Evolutionary conservation across 306 rosid genomes (phyloP), one percentile per base, ranked within the genome.

Genomic region (Medicago lupulina): DNA sequence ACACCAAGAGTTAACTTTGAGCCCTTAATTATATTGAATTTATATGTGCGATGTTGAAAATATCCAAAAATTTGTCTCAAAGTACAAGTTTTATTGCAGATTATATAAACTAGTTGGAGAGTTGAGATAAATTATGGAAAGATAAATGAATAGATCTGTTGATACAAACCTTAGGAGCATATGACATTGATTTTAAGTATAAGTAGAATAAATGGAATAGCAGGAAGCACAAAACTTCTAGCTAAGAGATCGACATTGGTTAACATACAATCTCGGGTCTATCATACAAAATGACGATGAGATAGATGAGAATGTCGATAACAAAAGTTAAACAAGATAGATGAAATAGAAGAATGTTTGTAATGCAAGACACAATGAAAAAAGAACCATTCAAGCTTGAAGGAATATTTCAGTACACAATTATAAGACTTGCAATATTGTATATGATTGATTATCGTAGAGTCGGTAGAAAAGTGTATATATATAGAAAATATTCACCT

Each of bases 401-500:
- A 18, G 28, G 21, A 18, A 54, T 17, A 17, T 38, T 16, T 64
- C n/a, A 38, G 28, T 63, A 4, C 23, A 16, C n/a, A 38, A 16
- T 63, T 38, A 36, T 38, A 63, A 9, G 69, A 38, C 69, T 16
- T n/a, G 25, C 49, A 16, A n/a, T 16, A 17, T 16, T 4, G 50
- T 64, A 39, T 64, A 64, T 39, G 50, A 64, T 39, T 17, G 31
- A 64, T 16, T 38, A 50, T 38, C 18, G 50, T 39, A 6, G 70
- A 64, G 49, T 64, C 28, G 4, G 17, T 2, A 9, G 40, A 63
- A 17, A 36, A 36, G 9, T 8, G 25, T 34, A 25, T 60, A 60
- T 16, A 69, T 21, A 44, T 44, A 55, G 47, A 70, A 59, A 80
- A 70, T 38, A 44, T 80, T 77, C 53, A 95, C 99, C 97, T 92